Conservation (phyloP, 148 eudicot genomes). For the Rhododendron molle region DNA sequence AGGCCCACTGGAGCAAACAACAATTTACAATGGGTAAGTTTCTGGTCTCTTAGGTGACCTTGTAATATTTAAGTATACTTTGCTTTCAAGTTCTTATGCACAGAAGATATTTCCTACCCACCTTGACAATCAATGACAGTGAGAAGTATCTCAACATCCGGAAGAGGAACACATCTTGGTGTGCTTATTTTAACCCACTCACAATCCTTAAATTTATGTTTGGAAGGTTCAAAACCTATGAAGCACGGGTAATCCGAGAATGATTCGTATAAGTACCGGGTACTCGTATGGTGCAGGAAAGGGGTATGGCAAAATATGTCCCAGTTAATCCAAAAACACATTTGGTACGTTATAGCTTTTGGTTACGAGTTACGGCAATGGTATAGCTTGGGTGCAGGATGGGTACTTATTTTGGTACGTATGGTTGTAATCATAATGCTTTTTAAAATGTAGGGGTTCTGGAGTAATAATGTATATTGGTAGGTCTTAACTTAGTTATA, state of each 20-base stretch:
- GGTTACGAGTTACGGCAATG: not conserved
- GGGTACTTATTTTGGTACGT: not conserved
- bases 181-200: not conserved
- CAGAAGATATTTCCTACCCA: not conserved
- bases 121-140: not conserved
- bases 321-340: not conserved
- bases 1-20: conserved; percentile 87
- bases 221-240: not conserved
- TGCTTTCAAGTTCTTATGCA: not conserved
- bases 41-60: not conserved
- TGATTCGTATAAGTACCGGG: not conserved
- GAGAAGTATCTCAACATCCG: not conserved
- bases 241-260: not conserved
- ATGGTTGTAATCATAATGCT: not conserved
- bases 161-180: not conserved
- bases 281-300: not conserved
- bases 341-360: not conserved
- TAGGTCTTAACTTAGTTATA: not conserved
- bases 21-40: conserved; percentile 86
- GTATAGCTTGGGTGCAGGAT: not conserved
- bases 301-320: not conserved
- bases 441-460: not conserved
- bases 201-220: not conserved
- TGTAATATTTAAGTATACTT: no score
- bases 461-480: not conserved